A percentile compares a stretch with the other conserved stretches of the same genome.
Evolutionary conservation across 495 filamentous ascomycete genomes (phyloP).

Genomic region (Lentithecium fluviatile): DNA sequence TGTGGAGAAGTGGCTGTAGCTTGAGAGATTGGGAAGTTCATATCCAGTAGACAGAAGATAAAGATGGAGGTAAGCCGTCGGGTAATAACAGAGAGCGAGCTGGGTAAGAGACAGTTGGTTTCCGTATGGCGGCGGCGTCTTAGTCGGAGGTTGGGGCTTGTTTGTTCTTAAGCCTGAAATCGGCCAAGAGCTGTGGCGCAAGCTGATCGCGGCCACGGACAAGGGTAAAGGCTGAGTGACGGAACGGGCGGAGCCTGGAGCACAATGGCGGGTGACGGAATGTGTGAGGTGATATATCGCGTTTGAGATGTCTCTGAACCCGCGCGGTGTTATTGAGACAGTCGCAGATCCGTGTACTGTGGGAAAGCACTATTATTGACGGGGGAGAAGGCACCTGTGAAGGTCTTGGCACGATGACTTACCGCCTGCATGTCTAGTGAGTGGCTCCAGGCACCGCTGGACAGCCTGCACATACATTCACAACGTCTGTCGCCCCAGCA

Average conservation of each 20-base stretch:
- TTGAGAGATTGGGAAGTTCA: slow-evolving; percentile 23
- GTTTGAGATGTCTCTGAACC: too few relatives aligned
- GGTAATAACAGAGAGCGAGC: slow-evolving; percentile 1
- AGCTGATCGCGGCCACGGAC: too few relatives aligned
- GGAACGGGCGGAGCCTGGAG: too few relatives aligned
- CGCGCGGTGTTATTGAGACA: too few relatives aligned
- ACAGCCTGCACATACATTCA: neutral
- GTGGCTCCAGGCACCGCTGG: neutral
- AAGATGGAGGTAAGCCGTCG: neutral
- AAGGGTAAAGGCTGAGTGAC: too few relatives aligned
- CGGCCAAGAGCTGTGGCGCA: too few relatives aligned
- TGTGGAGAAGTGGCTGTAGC: slow-evolving; percentile 12
- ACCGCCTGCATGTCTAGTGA: neutral
- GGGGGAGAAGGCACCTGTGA: neutral
- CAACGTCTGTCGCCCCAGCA: neutral
- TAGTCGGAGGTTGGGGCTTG: too few relatives aligned
- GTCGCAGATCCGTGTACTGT: neutral
- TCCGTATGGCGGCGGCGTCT: too few relatives aligned
- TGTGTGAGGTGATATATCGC: too few relatives aligned
- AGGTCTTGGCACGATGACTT: neutral
- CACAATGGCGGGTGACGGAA: too few relatives aligned
- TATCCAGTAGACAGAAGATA: slow-evolving; percentile 16
- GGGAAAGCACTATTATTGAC: neutral
- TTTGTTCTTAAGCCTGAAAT: too few relatives aligned
- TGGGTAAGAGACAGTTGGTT: neutral